Conservation (phyloP, 2,329 filamentous ascomycete species). For the Talaromyces sp. region DNA sequence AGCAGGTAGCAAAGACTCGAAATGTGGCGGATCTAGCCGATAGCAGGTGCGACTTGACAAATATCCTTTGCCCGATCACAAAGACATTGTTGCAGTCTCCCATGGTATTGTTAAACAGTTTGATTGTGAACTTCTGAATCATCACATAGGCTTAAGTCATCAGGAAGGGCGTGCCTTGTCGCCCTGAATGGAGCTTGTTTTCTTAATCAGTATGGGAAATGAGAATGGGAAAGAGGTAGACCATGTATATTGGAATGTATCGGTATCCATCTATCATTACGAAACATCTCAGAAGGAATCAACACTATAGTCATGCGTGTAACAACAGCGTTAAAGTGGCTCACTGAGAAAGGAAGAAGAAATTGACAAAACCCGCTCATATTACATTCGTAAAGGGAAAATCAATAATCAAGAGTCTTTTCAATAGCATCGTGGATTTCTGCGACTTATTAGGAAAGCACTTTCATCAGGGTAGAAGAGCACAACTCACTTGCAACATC, state of each 20-base stretch:
- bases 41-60: neutral
- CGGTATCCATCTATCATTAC: neutral
- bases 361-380: neutral
- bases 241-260: neutral
- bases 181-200: neutral
- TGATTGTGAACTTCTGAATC: neutral
- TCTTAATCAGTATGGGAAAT: neutral
- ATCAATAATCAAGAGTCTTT: slow-evolving; percentile 61
- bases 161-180: neutral
- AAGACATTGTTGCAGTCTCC: neutral
- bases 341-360: neutral
- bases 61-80: neutral
- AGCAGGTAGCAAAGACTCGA: neutral
- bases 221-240: neutral
- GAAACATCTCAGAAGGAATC: neutral
- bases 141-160: neutral
- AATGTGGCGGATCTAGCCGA: neutral
- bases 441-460: slow-evolving; percentile 30
- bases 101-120: neutral
- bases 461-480: neutral
- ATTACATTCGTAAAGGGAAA: neutral
- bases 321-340: neutral
- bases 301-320: neutral
- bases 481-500: slow-evolving; percentile 75
- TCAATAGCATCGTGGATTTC: slow-evolving; percentile 70